Evolutionary conservation across 164 flowering plant species (phyloP).

Genomic region (Tetrastigma voinierianum): DNA sequence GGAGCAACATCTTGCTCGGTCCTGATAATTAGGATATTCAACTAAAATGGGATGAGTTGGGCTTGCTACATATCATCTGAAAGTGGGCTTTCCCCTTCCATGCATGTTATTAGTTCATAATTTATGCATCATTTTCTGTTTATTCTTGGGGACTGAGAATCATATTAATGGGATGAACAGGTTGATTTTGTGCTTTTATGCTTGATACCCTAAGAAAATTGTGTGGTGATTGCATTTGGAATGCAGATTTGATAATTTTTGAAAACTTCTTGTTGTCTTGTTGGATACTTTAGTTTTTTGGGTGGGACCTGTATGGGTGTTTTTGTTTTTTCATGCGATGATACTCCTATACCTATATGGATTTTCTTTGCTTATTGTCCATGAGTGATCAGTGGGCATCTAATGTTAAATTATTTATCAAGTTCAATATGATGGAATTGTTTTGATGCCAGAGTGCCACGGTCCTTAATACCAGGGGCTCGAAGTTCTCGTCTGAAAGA

Average conservation of each 20-base stretch:
- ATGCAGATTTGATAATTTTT: no score
- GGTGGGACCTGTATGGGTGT: background rate
- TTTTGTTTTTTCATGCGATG: background rate
- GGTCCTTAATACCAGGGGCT: constrained; percentile 78
- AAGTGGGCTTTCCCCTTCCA: no score
- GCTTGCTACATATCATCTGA: no score
- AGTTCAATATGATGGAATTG: constrained; percentile 28
- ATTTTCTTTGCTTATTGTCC: background rate
- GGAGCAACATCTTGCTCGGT: no score
- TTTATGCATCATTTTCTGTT: no score
- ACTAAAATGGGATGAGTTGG: no score
- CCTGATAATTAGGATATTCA: no score
- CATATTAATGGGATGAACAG: background rate
- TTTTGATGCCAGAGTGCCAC: constrained; percentile 74
- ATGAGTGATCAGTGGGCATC: constrained; percentile 3
- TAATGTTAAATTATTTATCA: constrained; percentile 10
- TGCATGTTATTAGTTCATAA: no score
- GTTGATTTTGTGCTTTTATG: background rate
- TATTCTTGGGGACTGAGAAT: background rate
- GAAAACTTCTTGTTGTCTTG: no score
- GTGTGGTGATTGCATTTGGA: no score
- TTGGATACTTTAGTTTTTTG: no score
- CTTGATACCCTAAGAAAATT: background rate
- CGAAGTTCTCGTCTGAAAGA: constrained; percentile 88
- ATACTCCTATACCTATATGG: background rate